Conservation (phyloP, 2,329 filamentous ascomycete species). For the Thyridium curvatum region DNA sequence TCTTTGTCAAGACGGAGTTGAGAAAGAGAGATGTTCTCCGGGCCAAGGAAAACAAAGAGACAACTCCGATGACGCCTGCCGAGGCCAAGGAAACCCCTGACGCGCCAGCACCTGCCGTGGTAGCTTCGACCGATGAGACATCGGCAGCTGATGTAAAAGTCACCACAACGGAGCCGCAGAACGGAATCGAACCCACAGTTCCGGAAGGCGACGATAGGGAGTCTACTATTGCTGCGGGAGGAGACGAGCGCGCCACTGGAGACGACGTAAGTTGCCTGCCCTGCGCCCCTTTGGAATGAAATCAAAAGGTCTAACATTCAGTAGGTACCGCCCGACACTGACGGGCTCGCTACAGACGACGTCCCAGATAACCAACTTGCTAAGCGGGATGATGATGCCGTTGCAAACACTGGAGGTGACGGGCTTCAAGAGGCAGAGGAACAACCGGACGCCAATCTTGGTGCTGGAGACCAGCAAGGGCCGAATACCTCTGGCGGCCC, state of each 20-base stretch:
- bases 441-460: conserved; percentile 21
- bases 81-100: conserved; percentile 23
- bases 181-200: not conserved
- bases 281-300: no score
- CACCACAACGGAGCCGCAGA: not conserved
- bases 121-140: conserved; percentile 1
- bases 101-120: not conserved
- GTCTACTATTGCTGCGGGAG: no score
- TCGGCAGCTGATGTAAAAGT: not conserved
- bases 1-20: conserved; percentile 84
- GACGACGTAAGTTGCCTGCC: no score
- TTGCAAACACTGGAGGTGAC: no score
- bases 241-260: no score
- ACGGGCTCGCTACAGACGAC: no score
- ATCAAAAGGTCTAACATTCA: no score
- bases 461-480: conserved; percentile 19
- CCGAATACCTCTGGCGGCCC: conserved; percentile 18
- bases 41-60: conserved; percentile 39
- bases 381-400: no score
- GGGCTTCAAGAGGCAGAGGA: conserved; percentile 13
- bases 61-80: conserved; percentile 29
- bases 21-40: conserved; percentile 73
- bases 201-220: not conserved
- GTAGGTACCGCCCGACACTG: no score
- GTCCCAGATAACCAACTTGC: no score